Percentiles rank a stretch among this genome's conserved stretches.
Evolutionary conservation across 306 rosid genomes (phyloP).

Genomic region (Herpetospermum pedunculosum): DNA sequence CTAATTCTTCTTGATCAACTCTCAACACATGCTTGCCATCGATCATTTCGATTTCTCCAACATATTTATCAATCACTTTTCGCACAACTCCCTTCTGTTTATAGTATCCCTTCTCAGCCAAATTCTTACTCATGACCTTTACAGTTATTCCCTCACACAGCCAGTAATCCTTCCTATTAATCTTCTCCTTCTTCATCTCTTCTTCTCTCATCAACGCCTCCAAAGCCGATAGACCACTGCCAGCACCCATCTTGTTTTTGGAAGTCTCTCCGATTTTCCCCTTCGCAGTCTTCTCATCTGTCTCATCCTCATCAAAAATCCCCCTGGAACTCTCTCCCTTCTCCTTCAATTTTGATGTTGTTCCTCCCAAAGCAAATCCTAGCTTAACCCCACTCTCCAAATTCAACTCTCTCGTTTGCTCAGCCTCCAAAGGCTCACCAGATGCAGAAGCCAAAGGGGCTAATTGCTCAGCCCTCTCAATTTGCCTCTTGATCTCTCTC

Average conservation of each 20-base stretch:
- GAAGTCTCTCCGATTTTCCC: slow-evolving; percentile 18
- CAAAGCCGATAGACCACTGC: slow-evolving; percentile 46
- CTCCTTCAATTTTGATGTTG: slow-evolving; percentile 29
- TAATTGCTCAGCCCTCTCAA: slow-evolving; percentile 56
- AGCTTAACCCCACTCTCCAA: slow-evolving; percentile 55
- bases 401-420: slow-evolving; percentile 34
- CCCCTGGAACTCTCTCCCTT: slow-evolving; percentile 27
- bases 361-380: slow-evolving; percentile 66
- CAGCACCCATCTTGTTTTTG: slow-evolving; percentile 25
- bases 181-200: slow-evolving; percentile 74
- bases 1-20: slow-evolving; percentile 81
- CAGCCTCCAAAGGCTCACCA: slow-evolving; percentile 24
- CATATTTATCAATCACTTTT: slow-evolving; percentile 73
- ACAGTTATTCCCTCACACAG: slow-evolving; percentile 63
- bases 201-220: slow-evolving; percentile 79
- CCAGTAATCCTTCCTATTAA: slow-evolving; percentile 84
- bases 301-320: slow-evolving; percentile 57
- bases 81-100: slow-evolving; percentile 73
- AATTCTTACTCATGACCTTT: slow-evolving; percentile 78
- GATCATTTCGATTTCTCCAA: slow-evolving; percentile 80
- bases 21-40: slow-evolving; percentile 77
- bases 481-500: slow-evolving; percentile 69
- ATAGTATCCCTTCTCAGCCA: slow-evolving; percentile 80
- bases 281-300: slow-evolving; percentile 21
- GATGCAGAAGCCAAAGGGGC: slow-evolving; percentile 23